Percentiles rank a stretch among this genome's conserved stretches.
These are phyloP conservation scores for Elongisporangium undulatum DNA, from an alignment of 352 stramenopile species.

Conservation along the genomic window DNA sequence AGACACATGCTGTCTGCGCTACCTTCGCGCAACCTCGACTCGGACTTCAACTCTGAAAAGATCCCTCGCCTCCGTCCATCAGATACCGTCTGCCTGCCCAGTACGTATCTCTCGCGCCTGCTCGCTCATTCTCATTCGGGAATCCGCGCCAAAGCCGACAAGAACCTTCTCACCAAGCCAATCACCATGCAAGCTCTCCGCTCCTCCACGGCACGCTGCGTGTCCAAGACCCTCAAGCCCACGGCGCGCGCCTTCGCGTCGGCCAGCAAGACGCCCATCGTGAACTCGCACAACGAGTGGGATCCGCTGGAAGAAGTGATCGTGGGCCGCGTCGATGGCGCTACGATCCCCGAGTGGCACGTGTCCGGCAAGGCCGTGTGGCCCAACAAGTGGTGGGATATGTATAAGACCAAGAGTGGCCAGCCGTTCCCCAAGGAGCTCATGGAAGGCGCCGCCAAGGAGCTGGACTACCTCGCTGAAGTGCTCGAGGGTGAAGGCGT, in stretches of 20 bases:
- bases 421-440: slow-evolving; percentile 77
- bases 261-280: slow-evolving; percentile 42
- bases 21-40: slow-evolving; percentile 13
- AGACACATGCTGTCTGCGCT: not conserved
- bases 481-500: slow-evolving; percentile 84
- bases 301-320: slow-evolving; percentile 90
- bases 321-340: slow-evolving; percentile 82
- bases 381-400: slow-evolving; percentile 86
- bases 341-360: slow-evolving; percentile 91
- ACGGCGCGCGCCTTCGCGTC: slow-evolving; percentile 9
- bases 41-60: slow-evolving; percentile 1
- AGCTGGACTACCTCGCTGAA: slow-evolving; percentile 84
- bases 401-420: slow-evolving; percentile 86
- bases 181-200: not conserved
- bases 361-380: slow-evolving; percentile 88
- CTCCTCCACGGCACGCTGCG: slow-evolving; percentile 1
- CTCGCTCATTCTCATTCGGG: slow-evolving; percentile 1
- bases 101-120: slow-evolving; percentile 3
- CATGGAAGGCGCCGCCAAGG: slow-evolving; percentile 62
- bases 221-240: not conserved
- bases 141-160: slow-evolving; percentile 1
- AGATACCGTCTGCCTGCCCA: not conserved
- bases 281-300: slow-evolving; percentile 92
- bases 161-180: not conserved
- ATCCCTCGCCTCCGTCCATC: slow-evolving; percentile 3